These are phyloP conservation scores for Ramularia endophylla DNA, from an alignment of 2,329 filamentous ascomycete genomes.

Conservation along the genomic window DNA sequence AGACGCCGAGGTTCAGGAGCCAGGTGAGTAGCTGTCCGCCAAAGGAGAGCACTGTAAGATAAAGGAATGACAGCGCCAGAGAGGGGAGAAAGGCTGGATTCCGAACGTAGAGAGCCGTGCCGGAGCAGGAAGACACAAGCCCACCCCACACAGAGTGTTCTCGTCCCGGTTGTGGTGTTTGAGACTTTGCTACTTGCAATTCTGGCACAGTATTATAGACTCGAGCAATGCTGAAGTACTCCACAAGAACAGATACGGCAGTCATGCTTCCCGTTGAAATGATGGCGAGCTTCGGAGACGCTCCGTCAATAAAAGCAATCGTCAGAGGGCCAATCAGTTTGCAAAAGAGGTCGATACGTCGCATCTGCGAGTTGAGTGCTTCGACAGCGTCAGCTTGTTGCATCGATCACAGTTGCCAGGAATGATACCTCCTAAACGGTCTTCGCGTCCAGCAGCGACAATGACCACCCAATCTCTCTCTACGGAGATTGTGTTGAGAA, in stretches of 20 bases:
- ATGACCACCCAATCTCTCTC: conserved; percentile 66
- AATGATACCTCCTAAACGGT: conserved; percentile 13
- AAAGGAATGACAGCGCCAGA: conserved; percentile 53
- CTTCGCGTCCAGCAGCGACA: conserved; percentile 39
- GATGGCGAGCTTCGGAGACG: conserved; percentile 47
- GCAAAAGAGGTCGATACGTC: conserved; percentile 54
- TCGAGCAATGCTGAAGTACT: conserved; percentile 50
- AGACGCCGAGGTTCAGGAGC: conserved; percentile 51
- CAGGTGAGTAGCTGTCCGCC: conserved; percentile 61
- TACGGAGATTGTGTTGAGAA: conserved; percentile 61
- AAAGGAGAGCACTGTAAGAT: conserved; percentile 57
- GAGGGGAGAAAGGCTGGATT: conserved; percentile 57
- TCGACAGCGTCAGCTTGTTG: conserved; percentile 13
- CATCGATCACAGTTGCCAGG: too few species aligned
- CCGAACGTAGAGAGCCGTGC: conserved; percentile 40
- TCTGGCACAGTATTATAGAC: conserved; percentile 33
- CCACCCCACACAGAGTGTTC: background rate
- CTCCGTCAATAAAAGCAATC: conserved; percentile 45
- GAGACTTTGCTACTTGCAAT: conserved; percentile 7
- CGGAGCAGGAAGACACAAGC: conserved; percentile 13
- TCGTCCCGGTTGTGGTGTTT: background rate
- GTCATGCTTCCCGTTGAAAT: conserved; percentile 47
- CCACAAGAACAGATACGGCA: conserved; percentile 41
- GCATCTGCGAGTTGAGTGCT: conserved; percentile 53
- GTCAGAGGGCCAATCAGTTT: conserved; percentile 51